A percentile compares a stretch with the other conserved stretches of the same genome.
phyloP scores from a whole-genome alignment of 2,329 filamentous ascomycete genomes.

The Coniella lustricola region DNA sequence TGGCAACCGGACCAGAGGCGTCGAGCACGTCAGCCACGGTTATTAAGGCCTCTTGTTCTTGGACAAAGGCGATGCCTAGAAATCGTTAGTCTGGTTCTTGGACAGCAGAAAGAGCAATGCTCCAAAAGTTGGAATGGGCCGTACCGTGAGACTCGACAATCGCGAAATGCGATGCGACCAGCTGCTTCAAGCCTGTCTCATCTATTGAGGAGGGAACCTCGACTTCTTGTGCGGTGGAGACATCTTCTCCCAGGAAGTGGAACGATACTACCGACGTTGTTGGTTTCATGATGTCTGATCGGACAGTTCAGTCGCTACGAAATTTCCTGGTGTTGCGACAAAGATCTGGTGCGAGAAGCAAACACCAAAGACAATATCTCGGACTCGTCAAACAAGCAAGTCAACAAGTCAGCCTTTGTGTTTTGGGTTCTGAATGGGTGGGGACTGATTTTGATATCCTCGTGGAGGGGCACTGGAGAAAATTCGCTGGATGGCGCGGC shows the following conservation, averaged over 20 bases:
- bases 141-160: constrained; percentile 35
- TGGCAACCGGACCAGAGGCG: constrained; percentile 28
- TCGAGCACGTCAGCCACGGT: constrained; percentile 29
- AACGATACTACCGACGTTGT: constrained; percentile 28
- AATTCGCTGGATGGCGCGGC: background rate
- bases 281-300: constrained; percentile 23
- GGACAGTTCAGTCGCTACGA: background rate
- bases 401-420: background rate
- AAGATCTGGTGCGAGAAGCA: background rate
- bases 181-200: constrained; percentile 30
- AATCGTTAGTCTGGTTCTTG: background rate
- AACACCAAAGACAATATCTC: background rate
- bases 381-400: background rate
- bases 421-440: too few relatives aligned
- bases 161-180: constrained; percentile 35
- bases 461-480: background rate
- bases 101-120: background rate
- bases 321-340: background rate
- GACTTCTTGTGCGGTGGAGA: constrained; percentile 29
- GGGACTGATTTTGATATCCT: background rate
- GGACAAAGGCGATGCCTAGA: constrained; percentile 31
- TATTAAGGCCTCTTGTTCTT: constrained; percentile 25
- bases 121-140: background rate
- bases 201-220: constrained; percentile 29
- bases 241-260: constrained; percentile 34